These are phyloP conservation scores for Dendrocalamus sinicus DNA, from an alignment of 176 grass and related monocot species.

Conservation along the genomic window DNA sequence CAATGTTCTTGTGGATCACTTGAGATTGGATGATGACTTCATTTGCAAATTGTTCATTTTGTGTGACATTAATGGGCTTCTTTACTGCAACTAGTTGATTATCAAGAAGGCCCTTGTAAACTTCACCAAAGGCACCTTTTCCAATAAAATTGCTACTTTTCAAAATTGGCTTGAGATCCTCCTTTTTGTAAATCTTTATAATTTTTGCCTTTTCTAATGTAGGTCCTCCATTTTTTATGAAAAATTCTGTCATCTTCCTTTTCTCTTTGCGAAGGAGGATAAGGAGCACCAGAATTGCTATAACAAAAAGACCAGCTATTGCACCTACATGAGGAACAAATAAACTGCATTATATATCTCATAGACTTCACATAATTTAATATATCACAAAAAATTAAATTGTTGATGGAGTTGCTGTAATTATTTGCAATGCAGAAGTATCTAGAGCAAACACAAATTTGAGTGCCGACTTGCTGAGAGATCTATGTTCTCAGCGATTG, in stretches of 20 bases:
- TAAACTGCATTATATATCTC: no score
- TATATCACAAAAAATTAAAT: no score
- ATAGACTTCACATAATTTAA: no score
- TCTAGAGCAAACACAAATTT: no score
- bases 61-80: constrained; percentile 1
- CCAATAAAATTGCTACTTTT: background rate
- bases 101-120: constrained; percentile 41
- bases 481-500: no score
- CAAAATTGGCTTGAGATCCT: background rate
- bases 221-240: constrained; percentile 10
- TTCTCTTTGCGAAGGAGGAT: background rate
- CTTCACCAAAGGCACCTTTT: constrained; percentile 25
- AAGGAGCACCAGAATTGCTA: background rate
- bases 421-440: no score
- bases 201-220: constrained; percentile 9
- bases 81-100: constrained; percentile 29
- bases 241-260: constrained; percentile 8
- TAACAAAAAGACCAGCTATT: constrained; percentile 6
- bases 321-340: constrained; percentile 2
- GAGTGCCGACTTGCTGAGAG: no score
- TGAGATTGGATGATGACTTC: constrained; percentile 41
- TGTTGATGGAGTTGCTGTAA: no score
- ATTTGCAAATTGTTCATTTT: constrained; percentile 43
- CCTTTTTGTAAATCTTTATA: constrained; percentile 19
- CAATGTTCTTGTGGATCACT: constrained; percentile 46